phyloP scores from a whole-genome alignment of 148 eudicot genomes.

The Silene uniflora region DNA sequence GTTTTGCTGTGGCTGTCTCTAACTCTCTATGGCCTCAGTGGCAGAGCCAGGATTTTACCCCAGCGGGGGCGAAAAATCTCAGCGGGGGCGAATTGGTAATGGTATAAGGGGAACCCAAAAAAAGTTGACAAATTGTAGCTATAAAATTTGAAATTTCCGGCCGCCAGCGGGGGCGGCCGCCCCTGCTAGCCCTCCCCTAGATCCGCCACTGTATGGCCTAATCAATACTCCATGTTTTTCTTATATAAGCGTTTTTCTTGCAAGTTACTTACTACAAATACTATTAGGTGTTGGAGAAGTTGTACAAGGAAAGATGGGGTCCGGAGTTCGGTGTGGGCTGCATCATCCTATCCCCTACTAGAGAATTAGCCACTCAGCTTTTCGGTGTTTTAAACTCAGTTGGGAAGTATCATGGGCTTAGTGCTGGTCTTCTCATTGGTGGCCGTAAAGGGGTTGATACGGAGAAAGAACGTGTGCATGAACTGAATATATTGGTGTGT shows the following conservation, averaged over 20 bases:
- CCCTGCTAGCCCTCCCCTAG: no score
- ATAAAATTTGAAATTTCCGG: no score
- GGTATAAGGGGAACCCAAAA: no score
- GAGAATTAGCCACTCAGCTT: constrained; percentile 80
- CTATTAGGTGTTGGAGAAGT: constrained; percentile 73
- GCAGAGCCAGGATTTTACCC: no score
- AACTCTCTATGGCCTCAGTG: no score
- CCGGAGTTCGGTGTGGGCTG: constrained; percentile 90
- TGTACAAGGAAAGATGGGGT: constrained; percentile 77
- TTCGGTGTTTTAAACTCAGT: constrained; percentile 75
- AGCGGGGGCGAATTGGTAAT: no score
- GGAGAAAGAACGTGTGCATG: constrained; percentile 83
- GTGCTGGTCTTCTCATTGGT: constrained; percentile 94
- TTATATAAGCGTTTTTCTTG: background rate
- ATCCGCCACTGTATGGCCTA: no score
- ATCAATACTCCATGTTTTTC: background rate
- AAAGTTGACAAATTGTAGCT: no score
- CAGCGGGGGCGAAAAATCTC: no score
- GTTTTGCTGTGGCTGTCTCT: background rate
- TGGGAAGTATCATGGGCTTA: constrained; percentile 76
- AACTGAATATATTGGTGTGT: constrained; percentile 76
- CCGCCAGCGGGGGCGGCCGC: no score
- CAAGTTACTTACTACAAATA: background rate
- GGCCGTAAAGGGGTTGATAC: constrained; percentile 80
- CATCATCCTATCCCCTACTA: constrained; percentile 86